These are phyloP conservation scores for Quercus tomentella DNA, from an alignment of 331 rosid genomes.

Conservation along the genomic window DNA sequence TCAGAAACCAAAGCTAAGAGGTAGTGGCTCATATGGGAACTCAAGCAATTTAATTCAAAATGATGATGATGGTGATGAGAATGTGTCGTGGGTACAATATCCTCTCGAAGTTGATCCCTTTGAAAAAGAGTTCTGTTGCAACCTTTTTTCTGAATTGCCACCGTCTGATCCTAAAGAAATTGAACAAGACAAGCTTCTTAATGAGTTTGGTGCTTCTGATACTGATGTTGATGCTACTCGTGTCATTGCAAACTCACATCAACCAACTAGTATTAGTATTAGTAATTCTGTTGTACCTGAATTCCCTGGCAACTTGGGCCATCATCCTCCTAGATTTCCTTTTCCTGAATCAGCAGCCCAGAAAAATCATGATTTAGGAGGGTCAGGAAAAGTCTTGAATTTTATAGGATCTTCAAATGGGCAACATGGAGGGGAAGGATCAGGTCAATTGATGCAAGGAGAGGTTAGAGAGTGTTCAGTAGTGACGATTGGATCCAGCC, in stretches of 20 bases:
- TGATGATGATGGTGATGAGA: conserved; percentile 37
- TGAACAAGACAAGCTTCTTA: conserved; percentile 35
- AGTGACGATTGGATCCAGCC: conserved; percentile 72
- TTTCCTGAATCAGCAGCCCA: conserved; percentile 30
- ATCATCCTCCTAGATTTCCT: conserved; percentile 58
- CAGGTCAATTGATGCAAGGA: conserved; percentile 24
- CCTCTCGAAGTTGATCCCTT: conserved; percentile 56
- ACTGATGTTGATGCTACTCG: not conserved
- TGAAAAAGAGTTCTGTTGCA: conserved; percentile 56
- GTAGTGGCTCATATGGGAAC: conserved; percentile 37
- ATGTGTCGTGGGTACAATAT: conserved; percentile 57
- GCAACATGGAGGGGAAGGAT: conserved; percentile 32
- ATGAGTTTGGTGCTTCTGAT: conserved; percentile 27
- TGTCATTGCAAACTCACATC: conserved; percentile 22
- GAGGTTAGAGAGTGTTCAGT: conserved; percentile 59
- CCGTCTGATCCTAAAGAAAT: conserved; percentile 46
- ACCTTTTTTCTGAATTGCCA: conserved; percentile 48
- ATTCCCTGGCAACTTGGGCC: conserved; percentile 38
- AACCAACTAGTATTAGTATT: conserved; percentile 7
- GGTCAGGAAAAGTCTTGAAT: conserved; percentile 26
- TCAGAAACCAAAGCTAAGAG: conserved; percentile 39
- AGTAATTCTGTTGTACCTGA: conserved; percentile 33
- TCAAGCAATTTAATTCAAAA: conserved; percentile 43
- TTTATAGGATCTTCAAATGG: conserved; percentile 39
- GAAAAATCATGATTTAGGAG: conserved; percentile 23